phyloP scores from a whole-genome alignment of 768 basidiomycete genomes.

The Tulasnella sp. region DNA sequence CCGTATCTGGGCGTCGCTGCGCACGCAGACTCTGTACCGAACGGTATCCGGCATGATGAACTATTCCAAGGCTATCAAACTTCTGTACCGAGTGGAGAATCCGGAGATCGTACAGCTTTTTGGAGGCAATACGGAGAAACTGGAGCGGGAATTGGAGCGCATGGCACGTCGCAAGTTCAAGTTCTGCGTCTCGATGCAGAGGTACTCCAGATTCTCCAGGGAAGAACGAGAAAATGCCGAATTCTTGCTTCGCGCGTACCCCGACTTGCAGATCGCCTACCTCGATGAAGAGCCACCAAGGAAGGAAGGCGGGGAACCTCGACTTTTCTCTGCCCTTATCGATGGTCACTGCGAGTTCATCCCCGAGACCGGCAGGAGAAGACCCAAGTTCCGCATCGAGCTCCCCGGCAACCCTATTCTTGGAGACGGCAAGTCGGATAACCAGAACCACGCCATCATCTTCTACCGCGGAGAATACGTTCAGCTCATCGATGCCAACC shows the following conservation, averaged over 20 bases:
- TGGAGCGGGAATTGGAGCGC: constrained; percentile 92
- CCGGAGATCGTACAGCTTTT: constrained; percentile 97
- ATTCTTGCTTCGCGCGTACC: constrained; percentile 93
- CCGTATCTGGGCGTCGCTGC: constrained; percentile 97
- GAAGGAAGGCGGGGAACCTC: constrained; percentile 90
- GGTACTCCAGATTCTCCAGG: constrained; percentile 98
- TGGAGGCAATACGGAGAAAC: constrained; percentile 93
- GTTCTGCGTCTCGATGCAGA: constrained; percentile 98
- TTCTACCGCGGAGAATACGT: constrained; percentile 99
- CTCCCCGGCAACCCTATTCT: constrained; percentile 98
- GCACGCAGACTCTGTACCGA: constrained; percentile 96
- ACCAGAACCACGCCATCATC: constrained; percentile 99
- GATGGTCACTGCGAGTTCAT: constrained; percentile 97
- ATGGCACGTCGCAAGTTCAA: constrained; percentile 99
- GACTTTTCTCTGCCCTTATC: constrained; percentile 92
- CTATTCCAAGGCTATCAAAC: constrained; percentile 98
- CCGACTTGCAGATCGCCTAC: constrained; percentile 97
- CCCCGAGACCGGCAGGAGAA: constrained; percentile 75
- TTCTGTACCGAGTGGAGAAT: constrained; percentile 98
- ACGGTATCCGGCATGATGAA: constrained; percentile 99
- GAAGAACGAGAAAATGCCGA: constrained; percentile 99
- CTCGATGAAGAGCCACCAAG: constrained; percentile 90
- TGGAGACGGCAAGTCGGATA: constrained; percentile 98
- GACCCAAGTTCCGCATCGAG: constrained; percentile 97
- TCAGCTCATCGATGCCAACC: constrained; percentile 98